Evolutionary conservation across 176 grass and related monocot species (phyloP).

Genomic region (Triticum turgidum): DNA sequence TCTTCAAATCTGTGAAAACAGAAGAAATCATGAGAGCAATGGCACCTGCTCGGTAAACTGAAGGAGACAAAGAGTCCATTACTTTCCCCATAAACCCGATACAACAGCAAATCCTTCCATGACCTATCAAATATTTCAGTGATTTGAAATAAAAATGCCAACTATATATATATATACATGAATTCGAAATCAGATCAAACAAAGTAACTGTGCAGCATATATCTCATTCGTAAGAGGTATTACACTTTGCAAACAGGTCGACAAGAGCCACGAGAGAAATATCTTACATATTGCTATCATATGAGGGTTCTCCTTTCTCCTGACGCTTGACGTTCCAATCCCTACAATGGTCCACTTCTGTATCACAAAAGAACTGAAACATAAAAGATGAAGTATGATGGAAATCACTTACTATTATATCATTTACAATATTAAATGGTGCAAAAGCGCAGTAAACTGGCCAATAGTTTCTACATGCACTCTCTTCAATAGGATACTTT

Average conservation of each 20-base stretch:
- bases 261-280: background rate
- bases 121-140: background rate
- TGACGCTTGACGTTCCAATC: slow-evolving; percentile 74
- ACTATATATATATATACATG: background rate
- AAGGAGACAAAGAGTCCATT: background rate
- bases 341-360: slow-evolving; percentile 79
- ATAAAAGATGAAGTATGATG: slow-evolving; percentile 20
- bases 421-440: background rate
- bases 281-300: slow-evolving; percentile 72
- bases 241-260: background rate
- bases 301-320: slow-evolving; percentile 64
- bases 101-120: slow-evolving; percentile 16
- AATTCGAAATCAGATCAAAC: background rate
- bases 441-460: background rate
- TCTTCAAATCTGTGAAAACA: slow-evolving; percentile 77
- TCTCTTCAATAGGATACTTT: background rate
- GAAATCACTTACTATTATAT: slow-evolving; percentile 28
- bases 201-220: background rate
- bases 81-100: background rate
- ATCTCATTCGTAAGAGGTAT: background rate
- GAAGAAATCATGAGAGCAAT: slow-evolving; percentile 14
- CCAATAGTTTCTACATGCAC: background rate
- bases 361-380: slow-evolving; percentile 94
- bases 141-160: slow-evolving; percentile 7
- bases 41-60: background rate